Conservation (phyloP, 345 rosid genomes). For the Aquilaria yunnanensis region DNA sequence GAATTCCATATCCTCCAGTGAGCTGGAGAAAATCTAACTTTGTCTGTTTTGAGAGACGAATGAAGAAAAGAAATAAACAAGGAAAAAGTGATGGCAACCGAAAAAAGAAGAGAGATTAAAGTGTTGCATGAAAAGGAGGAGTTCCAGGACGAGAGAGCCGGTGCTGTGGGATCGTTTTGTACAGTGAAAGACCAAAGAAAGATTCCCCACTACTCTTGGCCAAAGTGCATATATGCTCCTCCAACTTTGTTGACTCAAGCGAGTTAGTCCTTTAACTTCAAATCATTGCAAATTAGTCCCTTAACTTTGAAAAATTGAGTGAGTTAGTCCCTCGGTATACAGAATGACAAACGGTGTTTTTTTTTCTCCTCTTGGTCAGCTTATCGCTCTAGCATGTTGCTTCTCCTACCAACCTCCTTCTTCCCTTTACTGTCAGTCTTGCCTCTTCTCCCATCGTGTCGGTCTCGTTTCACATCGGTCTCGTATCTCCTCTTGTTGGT, state of each 20-base stretch:
- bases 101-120: slow-evolving; percentile 12
- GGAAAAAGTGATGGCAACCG: neutral
- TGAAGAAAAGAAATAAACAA: neutral
- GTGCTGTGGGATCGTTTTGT: slow-evolving; percentile 32
- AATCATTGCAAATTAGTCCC: no score
- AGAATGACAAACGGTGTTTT: no score
- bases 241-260: no score
- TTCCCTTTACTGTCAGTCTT: slow-evolving; percentile 13
- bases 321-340: no score
- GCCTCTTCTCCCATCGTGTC: slow-evolving; percentile 2
- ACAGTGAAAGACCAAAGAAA: slow-evolving; percentile 30
- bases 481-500: slow-evolving; percentile 17
- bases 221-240: no score
- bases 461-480: slow-evolving; percentile 1
- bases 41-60: slow-evolving; percentile 10
- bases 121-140: slow-evolving; percentile 34
- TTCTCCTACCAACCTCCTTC: slow-evolving; percentile 14
- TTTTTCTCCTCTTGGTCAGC: slow-evolving; percentile 13
- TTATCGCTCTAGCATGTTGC: neutral
- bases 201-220: slow-evolving; percentile 20
- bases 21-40: slow-evolving; percentile 24
- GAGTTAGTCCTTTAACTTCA: no score
- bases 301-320: no score
- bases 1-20: slow-evolving; percentile 24
- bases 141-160: slow-evolving; percentile 10